A percentile compares a stretch with the other conserved stretches of the same genome.
These are phyloP conservation scores for Backusella liffmaniae DNA, from an alignment of 192 early-diverging fungal species.

Conservation along the genomic window DNA sequence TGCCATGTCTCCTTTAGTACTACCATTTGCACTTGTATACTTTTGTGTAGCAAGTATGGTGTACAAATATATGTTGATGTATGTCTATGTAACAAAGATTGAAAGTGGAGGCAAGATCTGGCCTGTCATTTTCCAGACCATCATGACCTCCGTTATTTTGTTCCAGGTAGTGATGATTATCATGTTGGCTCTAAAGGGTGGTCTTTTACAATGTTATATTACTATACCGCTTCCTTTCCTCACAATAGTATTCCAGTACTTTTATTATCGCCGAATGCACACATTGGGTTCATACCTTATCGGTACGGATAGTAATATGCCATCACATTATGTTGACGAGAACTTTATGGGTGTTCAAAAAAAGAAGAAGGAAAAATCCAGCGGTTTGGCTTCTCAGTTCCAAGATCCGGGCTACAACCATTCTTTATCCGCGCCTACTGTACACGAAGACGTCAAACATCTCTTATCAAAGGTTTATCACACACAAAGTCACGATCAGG, in stretches of 20 bases:
- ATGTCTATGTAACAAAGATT: slow-evolving; percentile 69
- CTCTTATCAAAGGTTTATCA: slow-evolving; percentile 63
- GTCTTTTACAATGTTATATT: slow-evolving; percentile 43
- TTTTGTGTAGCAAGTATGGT: slow-evolving; percentile 65
- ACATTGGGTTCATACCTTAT: slow-evolving; percentile 10
- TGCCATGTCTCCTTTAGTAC: slow-evolving; percentile 66
- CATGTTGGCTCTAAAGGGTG: slow-evolving; percentile 51
- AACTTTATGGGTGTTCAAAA: background rate
- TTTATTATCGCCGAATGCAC: slow-evolving; percentile 41
- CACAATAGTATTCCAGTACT: slow-evolving; percentile 51
- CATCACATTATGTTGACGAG: slow-evolving; percentile 48
- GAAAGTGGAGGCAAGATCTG: slow-evolving; percentile 76
- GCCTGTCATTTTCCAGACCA: slow-evolving; percentile 66
- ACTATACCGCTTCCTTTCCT: slow-evolving; percentile 66
- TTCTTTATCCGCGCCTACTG: slow-evolving; percentile 60
- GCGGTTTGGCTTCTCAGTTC: slow-evolving; percentile 54
- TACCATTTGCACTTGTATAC: slow-evolving; percentile 64
- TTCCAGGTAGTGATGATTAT: slow-evolving; percentile 70
- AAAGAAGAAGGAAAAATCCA: background rate
- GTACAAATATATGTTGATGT: slow-evolving; percentile 75
- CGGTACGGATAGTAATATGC: slow-evolving; percentile 36
- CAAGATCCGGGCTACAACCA: slow-evolving; percentile 60
- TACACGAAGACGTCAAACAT: slow-evolving; percentile 66
- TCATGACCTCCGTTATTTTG: slow-evolving; percentile 58
- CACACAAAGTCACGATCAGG: slow-evolving; percentile 30